Evolutionary conservation across 495 filamentous ascomycete species (phyloP), one percentile per base, ranked within the genome.

Genomic region (Aspergillus hancockii): DNA sequence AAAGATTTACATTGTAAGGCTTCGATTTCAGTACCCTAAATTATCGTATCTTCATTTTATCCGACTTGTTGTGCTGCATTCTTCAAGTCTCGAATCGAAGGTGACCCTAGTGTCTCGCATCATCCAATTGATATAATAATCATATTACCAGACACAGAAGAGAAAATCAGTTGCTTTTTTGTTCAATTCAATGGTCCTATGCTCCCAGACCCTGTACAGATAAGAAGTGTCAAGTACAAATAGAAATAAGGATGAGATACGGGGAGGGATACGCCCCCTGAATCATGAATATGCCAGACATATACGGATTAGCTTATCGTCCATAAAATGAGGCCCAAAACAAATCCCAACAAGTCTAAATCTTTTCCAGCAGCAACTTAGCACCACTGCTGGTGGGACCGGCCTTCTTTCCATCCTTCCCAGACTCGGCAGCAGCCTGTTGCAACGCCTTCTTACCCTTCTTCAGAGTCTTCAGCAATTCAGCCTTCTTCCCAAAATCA

Each of bases 401-500:
- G 8, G 69, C 58, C 66, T 74, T 78, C 63, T 72, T 69, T 18
- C 62, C 67, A 54, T 72, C 69, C 55, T 74, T 77, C 47, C 65
- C 67, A 41, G 66, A 67, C 45, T 69, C 66, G 34, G 69, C 71
- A 21, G 79, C 75, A 22, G 79, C 84, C 63, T 77, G 67, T 68
- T 82, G 75, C 64, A 88, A 67, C 56, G 71, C 71, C 70, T 80
- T 79, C 64, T 73, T 79, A 49, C 69, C 72, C 69, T 85, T 83
- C 70, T 83, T 85, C 58, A 96, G 74, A 4, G 74, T 80, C 67
- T 86, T 81, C 58, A 87, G 64, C 32, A 96, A 71, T 55, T 89
- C 87, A 16, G 75, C 75, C 69, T 83, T 85, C 63, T 84, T 77
- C 22, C 79, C 75, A 65, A 96, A 97, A 51, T 88, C 89, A 4